These are phyloP conservation scores for Neurospora sp. DNA, from an alignment of 495 filamentous ascomycete species.

Conservation along the genomic window DNA sequence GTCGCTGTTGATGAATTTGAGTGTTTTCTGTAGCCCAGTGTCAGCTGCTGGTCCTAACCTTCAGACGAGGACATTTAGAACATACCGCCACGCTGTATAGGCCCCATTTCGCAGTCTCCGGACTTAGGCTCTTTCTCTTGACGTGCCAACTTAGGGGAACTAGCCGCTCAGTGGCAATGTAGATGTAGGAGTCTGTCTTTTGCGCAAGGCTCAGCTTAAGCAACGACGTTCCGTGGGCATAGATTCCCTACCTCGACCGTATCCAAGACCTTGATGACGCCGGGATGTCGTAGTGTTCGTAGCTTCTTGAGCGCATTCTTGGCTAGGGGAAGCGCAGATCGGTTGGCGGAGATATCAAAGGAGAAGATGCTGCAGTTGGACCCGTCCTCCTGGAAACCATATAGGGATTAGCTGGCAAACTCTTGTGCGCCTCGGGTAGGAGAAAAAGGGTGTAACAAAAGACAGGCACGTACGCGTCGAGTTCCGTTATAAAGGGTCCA, in stretches of 20 bases:
- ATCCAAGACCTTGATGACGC: constrained; percentile 85
- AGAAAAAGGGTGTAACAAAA: no score
- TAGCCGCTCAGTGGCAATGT: constrained; percentile 88
- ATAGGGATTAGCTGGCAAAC: constrained; percentile 1
- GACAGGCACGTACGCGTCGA: constrained; percentile 54
- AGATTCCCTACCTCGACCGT: constrained; percentile 72
- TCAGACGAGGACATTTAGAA: neutral
- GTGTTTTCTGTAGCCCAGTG: constrained; percentile 50
- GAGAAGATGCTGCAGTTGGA: constrained; percentile 93
- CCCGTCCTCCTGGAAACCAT: constrained; percentile 64
- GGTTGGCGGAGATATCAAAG: constrained; percentile 76
- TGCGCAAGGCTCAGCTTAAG: constrained; percentile 8
- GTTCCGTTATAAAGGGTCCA: constrained; percentile 91
- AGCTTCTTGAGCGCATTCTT: constrained; percentile 88
- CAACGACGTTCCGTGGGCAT: neutral
- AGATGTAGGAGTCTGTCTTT: constrained; percentile 84
- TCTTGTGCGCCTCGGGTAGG: neutral
- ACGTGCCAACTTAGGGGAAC: constrained; percentile 78
- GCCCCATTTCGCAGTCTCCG: constrained; percentile 94
- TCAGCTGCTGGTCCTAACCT: constrained; percentile 3
- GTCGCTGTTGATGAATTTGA: constrained; percentile 94
- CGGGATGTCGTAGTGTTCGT: constrained; percentile 84
- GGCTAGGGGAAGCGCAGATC: constrained; percentile 70
- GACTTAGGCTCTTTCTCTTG: constrained; percentile 68
- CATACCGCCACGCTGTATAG: constrained; percentile 74